Base-by-base conservation (phyloP, 768 basidiomycete species). In the Trametes maxima region DNA sequence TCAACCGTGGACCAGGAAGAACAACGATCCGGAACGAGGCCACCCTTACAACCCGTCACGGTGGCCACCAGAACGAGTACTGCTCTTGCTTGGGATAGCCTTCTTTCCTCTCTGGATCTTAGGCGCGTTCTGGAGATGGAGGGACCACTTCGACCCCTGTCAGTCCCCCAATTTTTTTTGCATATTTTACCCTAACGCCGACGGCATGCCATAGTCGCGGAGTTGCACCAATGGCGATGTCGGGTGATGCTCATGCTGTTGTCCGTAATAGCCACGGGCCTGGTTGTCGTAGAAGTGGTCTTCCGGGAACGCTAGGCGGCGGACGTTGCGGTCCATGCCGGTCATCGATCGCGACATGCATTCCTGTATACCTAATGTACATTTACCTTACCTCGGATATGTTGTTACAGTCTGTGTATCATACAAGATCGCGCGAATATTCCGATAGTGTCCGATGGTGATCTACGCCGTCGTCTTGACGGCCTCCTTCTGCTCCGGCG, bases 401-500 rank as follows among this genome's bases (percentile, higher is more conserved):
- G 54, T 16, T 47, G 33, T 58, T 62, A 65, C 63, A 64, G 45
- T 24, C 28, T 13, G n/a, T 49, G 52, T 17, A 52, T 66, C 48
- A n/a, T 65, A 63, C 65, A 62, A 39, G 37, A 12, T 11, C 14
- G 16, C 36, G 16, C 7, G 52, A 40, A 59, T 46, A 33, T 10
- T 14, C 1, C 28, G 5, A 36, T 54, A 16, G 37, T 17, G 40
- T 11, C 25, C 5, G 10, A 39, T 17, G 17, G 21, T 47, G 28
- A 3, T 8, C 51, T 62, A 72, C 47, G 64, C 73, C 2, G 69
- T 69, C 14, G 74, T 74, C 71, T 69, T 75, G 57, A 75, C 67
- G 10, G 71, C 71, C 48, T 72, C 68, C 60, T 72, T 70, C 48
- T 60, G 62, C 56, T 69, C 69, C 24, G 65, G 54, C 58, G 54